A percentile compares a stretch with the other conserved stretches of the same genome.
Evolutionary conservation across 2,329 filamentous ascomycete species (phyloP).

Genomic region (Penicillium sp.): DNA sequence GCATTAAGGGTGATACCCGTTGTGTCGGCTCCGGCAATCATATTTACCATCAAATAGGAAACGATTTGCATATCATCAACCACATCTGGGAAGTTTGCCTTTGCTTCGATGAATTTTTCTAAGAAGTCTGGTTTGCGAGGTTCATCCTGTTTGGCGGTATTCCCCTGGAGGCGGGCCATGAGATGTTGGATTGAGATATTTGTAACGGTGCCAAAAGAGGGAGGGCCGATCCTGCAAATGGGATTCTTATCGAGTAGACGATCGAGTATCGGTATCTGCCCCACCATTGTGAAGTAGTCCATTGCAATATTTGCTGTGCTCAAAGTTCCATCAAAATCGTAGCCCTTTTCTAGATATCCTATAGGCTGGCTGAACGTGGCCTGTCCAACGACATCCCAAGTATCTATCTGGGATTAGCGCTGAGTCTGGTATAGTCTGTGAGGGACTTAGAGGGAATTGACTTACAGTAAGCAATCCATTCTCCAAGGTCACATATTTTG

Average conservation of each 20-base stretch:
- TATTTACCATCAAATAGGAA: constrained; percentile 36
- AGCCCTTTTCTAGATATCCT: constrained; percentile 31
- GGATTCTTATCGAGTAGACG: constrained; percentile 34
- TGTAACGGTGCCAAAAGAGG: constrained; percentile 22
- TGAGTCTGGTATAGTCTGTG: too few relatives aligned
- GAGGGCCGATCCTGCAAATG: constrained; percentile 25
- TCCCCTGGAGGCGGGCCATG: constrained; percentile 17
- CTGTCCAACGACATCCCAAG: constrained; percentile 33
- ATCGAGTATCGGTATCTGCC: constrained; percentile 31
- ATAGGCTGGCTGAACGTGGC: constrained; percentile 31
- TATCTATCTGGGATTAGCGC: constrained; percentile 9
- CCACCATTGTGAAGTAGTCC: constrained; percentile 29
- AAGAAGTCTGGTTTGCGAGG: constrained; percentile 39
- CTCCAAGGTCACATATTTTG: constrained; percentile 42
- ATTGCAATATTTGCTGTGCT: constrained; percentile 21
- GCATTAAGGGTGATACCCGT: constrained; percentile 39
- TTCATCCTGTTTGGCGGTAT: constrained; percentile 15
- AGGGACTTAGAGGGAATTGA: neutral
- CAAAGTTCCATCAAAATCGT: constrained; percentile 28
- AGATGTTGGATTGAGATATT: constrained; percentile 25
- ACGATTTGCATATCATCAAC: constrained; percentile 44
- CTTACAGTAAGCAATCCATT: constrained; percentile 50
- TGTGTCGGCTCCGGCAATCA: constrained; percentile 46
- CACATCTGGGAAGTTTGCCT: constrained; percentile 34
- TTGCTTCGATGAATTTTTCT: constrained; percentile 47